phyloP scores from a whole-genome alignment of 2,329 filamentous ascomycete genomes.

The Parascedosporium putredinis region DNA sequence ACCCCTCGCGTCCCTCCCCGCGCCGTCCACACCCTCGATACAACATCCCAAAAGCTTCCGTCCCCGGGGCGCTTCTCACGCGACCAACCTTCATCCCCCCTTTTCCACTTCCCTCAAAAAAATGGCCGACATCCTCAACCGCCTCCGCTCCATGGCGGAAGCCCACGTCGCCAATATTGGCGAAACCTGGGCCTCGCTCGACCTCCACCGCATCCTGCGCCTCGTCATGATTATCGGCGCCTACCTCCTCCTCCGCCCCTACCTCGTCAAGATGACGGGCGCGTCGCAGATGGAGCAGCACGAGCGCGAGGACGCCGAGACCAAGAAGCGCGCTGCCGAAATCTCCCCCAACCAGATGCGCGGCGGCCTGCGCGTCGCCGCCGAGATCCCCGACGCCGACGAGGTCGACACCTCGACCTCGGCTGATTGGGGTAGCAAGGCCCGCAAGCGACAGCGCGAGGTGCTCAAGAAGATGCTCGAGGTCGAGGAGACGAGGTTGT shows the following conservation, averaged over 20 bases:
- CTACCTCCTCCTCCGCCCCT: slow-evolving; percentile 65
- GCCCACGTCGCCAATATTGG: slow-evolving; percentile 31
- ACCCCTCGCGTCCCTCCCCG: too few relatives aligned
- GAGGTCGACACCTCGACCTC: slow-evolving; percentile 21
- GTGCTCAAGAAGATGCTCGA: slow-evolving; percentile 56
- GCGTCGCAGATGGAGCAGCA: slow-evolving; percentile 54
- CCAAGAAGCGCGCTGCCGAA: slow-evolving; percentile 35
- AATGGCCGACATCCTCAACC: background rate
- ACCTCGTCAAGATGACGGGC: slow-evolving; percentile 57
- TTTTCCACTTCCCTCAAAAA: background rate
- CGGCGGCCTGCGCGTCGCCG: slow-evolving; percentile 41
- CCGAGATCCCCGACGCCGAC: slow-evolving; percentile 38
- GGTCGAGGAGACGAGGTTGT: slow-evolving; percentile 47
- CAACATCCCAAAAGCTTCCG: too few relatives aligned
- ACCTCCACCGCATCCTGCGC: slow-evolving; percentile 50
- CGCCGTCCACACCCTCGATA: too few relatives aligned
- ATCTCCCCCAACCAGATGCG: slow-evolving; percentile 57
- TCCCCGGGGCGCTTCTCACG: too few relatives aligned
- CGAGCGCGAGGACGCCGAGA: slow-evolving; percentile 46
- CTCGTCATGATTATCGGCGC: slow-evolving; percentile 61
- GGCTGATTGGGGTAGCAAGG: slow-evolving; percentile 13
- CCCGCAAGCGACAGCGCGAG: slow-evolving; percentile 17
- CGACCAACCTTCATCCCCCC: background rate
- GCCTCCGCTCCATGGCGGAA: background rate
- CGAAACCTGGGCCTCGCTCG: slow-evolving; percentile 39